Evolutionary conservation across 2,329 filamentous ascomycete species (phyloP).

Genomic region (Eutypa lata): DNA sequence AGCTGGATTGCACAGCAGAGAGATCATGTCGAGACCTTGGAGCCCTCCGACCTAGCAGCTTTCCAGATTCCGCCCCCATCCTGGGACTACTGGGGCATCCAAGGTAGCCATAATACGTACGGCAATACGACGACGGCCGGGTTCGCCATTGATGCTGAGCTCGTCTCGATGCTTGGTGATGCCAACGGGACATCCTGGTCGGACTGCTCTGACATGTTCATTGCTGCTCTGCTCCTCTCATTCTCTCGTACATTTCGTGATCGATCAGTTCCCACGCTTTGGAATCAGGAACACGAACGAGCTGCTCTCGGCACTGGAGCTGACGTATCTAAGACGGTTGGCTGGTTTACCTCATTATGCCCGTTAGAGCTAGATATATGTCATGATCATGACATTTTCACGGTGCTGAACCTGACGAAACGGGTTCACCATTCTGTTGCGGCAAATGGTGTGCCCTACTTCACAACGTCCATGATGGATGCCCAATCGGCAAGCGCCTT

Average conservation of each 20-base stretch:
- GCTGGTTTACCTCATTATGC: conserved; percentile 58
- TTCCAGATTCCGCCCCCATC: conserved; percentile 39
- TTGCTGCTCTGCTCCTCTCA: conserved; percentile 52
- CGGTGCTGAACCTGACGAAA: conserved; percentile 51
- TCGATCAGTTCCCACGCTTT: conserved; percentile 47
- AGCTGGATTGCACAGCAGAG: conserved; percentile 48
- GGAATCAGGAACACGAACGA: conserved; percentile 52
- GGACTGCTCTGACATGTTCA: conserved; percentile 50
- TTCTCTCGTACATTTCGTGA: conserved; percentile 55
- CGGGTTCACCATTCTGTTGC: conserved; percentile 45
- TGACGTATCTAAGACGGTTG: conserved; percentile 55
- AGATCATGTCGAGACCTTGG: conserved; percentile 30
- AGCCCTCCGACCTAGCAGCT: conserved; percentile 28
- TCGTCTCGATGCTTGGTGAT: conserved; percentile 40
- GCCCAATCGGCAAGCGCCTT: conserved; percentile 24
- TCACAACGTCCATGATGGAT: conserved; percentile 36
- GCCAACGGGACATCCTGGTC: conserved; percentile 47
- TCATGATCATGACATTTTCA: conserved; percentile 45
- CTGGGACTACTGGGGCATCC: conserved; percentile 46
- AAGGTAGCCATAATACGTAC: conserved; percentile 41
- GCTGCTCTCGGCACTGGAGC: conserved; percentile 41
- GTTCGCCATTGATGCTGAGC: conserved; percentile 41
- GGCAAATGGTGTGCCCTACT: conserved; percentile 46
- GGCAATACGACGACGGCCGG: conserved; percentile 38
- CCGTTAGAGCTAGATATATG: conserved; percentile 45